These are phyloP conservation scores for Rhizophagus sp. DNA, from an alignment of 192 early-diverging fungal genomes.

Conservation along the genomic window DNA sequence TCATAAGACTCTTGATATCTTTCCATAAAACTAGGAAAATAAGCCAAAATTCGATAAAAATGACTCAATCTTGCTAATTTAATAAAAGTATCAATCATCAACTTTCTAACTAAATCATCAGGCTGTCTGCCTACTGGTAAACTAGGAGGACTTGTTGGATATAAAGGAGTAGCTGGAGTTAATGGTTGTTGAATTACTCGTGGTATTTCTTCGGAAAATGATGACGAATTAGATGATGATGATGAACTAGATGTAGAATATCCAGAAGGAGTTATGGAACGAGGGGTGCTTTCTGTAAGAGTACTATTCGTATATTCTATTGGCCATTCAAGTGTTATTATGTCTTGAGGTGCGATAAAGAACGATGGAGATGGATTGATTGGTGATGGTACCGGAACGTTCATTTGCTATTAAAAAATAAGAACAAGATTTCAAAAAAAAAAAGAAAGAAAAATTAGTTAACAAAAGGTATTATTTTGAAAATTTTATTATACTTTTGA, in stretches of 20 bases:
- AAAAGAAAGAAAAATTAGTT: not conserved
- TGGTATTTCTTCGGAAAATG: not conserved
- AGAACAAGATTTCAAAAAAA: not conserved
- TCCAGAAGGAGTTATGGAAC: conserved; percentile 37
- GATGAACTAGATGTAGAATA: conserved; percentile 44
- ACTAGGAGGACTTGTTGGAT: not conserved
- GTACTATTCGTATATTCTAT: conserved; percentile 32
- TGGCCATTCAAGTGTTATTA: conserved; percentile 52
- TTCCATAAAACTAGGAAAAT: conserved; percentile 58
- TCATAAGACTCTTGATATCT: conserved; percentile 44
- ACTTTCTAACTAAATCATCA: conserved; percentile 47
- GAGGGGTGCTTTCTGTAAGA: conserved; percentile 31
- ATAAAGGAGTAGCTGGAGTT: not conserved
- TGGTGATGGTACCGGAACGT: conserved; percentile 48
- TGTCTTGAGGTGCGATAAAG: conserved; percentile 52
- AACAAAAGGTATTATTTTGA: not conserved
- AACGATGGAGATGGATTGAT: conserved; percentile 52
- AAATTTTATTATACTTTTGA: not conserved
- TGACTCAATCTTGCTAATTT: conserved; percentile 51
- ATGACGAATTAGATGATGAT: conserved; percentile 33
- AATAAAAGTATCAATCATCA: conserved; percentile 52
- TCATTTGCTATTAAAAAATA: conserved; percentile 30
- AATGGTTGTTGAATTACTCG: not conserved
- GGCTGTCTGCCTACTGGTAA: conserved; percentile 47
- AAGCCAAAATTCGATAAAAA: conserved; percentile 52